Evolutionary conservation across 2,329 filamentous ascomycete species (phyloP).

Genomic region (Alternaria brassicae): DNA sequence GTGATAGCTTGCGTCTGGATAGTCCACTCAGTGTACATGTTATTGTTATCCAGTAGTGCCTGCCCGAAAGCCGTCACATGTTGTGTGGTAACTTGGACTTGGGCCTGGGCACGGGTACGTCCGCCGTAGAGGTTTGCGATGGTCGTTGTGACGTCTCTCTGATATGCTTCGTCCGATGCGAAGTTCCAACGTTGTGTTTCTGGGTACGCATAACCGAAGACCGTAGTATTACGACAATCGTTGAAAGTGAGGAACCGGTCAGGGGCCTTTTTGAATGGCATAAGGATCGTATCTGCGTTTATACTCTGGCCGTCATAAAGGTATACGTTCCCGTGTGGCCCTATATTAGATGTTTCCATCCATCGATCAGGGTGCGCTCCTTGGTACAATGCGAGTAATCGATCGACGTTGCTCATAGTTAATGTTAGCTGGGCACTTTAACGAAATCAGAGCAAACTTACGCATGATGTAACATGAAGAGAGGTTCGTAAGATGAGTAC

Average conservation of each 20-base stretch:
- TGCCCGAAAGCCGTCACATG: constrained; percentile 1
- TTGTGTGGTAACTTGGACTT: constrained; percentile 5
- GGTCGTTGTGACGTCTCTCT: constrained; percentile 14
- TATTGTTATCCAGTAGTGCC: background rate
- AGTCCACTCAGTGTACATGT: constrained; percentile 37
- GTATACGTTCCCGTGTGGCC: constrained; percentile 35
- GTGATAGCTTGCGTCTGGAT: constrained; percentile 23
- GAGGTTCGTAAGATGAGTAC: constrained; percentile 79
- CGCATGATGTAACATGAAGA: constrained; percentile 56
- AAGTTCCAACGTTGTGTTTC: constrained; percentile 42
- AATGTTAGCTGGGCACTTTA: background rate
- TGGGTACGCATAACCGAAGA: constrained; percentile 45
- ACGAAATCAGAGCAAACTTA: constrained; percentile 28
- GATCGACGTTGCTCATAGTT: constrained; percentile 43
- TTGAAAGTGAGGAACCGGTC: constrained; percentile 42
- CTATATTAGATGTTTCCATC: constrained; percentile 58
- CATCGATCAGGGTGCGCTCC: constrained; percentile 71
- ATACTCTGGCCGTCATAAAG: constrained; percentile 53
- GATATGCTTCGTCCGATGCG: constrained; percentile 19
- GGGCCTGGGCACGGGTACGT: constrained; percentile 5
- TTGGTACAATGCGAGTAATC: constrained; percentile 76
- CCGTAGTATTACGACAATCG: constrained; percentile 30
- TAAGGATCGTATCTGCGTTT: constrained; percentile 56
- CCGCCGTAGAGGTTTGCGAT: constrained; percentile 36
- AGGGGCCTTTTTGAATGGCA: constrained; percentile 41